Percentiles rank a stretch among this genome's conserved stretches.
phyloP scores from a whole-genome alignment of 257 asterid species.

The Salvia hispanica region DNA sequence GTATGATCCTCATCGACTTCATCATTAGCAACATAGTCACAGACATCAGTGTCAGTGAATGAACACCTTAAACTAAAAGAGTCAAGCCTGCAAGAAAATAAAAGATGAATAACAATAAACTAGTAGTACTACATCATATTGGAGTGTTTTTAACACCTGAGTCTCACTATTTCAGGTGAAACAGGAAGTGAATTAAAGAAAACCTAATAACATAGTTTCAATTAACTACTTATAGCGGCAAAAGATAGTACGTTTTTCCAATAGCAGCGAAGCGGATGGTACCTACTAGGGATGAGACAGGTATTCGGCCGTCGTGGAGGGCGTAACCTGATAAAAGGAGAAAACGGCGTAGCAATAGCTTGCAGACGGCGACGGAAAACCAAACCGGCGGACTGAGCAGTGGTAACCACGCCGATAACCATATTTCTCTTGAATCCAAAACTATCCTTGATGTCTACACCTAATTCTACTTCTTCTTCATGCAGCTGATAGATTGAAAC shows the following conservation, averaged over 20 bases:
- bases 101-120: constrained; percentile 22
- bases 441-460: constrained; percentile 6
- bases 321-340: constrained; percentile 49
- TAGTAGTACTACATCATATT: too few relatives aligned
- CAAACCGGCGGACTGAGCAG: constrained; percentile 40
- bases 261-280: constrained; percentile 17
- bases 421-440: constrained; percentile 32
- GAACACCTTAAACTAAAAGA: constrained; percentile 59
- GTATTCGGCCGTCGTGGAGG: constrained; percentile 60
- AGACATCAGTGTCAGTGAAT: constrained; percentile 54
- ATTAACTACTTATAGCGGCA: neutral
- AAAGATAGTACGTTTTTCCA: neutral
- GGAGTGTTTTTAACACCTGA: neutral
- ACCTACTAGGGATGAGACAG: constrained; percentile 46
- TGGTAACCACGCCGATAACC: constrained; percentile 49
- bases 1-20: constrained; percentile 44
- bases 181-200: neutral
- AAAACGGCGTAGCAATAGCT: constrained; percentile 37
- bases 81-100: constrained; percentile 54
- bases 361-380: constrained; percentile 37
- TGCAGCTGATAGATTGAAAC: constrained; percentile 48
- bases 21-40: constrained; percentile 50
- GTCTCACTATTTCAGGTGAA: constrained; percentile 15
- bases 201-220: neutral
- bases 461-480: constrained; percentile 38